Evolutionary conservation across 176 grass and related monocot genomes (phyloP).

Genomic region (Triticum turgidum): DNA sequence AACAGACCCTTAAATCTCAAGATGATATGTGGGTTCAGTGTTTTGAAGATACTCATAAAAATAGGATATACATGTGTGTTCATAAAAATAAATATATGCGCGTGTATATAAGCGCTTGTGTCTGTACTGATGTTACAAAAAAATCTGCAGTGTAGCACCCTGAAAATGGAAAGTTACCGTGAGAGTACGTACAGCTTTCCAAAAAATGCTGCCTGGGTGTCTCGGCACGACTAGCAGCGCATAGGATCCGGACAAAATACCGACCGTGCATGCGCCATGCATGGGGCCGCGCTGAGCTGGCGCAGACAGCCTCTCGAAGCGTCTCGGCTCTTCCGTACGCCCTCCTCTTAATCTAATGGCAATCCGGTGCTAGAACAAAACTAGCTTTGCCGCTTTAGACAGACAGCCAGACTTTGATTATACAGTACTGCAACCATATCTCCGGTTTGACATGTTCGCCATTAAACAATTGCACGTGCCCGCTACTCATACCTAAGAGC

Average conservation of each 20-base stretch:
- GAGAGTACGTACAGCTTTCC: neutral
- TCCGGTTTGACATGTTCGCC: neutral
- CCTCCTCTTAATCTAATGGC: neutral
- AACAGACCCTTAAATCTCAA: too few relatives aligned
- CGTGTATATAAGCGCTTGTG: too few relatives aligned
- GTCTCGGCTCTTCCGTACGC: slow-evolving; percentile 15
- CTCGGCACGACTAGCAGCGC: neutral
- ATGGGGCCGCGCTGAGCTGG: neutral
- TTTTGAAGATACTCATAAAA: too few relatives aligned
- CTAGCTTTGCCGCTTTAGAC: neutral
- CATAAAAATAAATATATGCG: too few relatives aligned
- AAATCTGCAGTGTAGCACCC: neutral
- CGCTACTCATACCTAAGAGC: neutral
- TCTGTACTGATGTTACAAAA: too few relatives aligned
- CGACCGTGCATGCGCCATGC: neutral
- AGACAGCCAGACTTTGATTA: neutral
- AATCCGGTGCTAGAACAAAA: neutral
- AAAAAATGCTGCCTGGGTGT: too few relatives aligned
- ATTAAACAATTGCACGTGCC: neutral
- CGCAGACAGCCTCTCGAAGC: neutral
- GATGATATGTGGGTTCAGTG: too few relatives aligned
- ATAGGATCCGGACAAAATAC: neutral
- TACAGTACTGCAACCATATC: neutral
- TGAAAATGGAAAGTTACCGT: neutral
- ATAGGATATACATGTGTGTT: too few relatives aligned